Evolutionary conservation across 306 rosid genomes (phyloP).

Genomic region (Rosa persica): DNA sequence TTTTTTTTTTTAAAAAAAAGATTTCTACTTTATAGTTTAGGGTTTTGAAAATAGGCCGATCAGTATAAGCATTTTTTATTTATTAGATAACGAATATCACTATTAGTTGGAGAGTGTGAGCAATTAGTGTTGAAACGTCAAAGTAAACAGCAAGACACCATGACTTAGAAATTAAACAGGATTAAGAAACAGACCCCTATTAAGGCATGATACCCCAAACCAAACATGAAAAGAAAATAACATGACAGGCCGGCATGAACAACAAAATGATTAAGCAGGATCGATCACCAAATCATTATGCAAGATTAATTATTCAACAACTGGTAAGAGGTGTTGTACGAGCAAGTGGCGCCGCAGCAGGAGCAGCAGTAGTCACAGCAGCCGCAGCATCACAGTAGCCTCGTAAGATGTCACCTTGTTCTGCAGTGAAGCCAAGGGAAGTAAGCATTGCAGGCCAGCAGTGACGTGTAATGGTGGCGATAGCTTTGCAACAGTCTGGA

Average conservation of each 20-base stretch:
- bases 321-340: too few relatives aligned
- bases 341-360: constrained; percentile 19
- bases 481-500: constrained; percentile 37
- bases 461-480: constrained; percentile 34
- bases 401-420: constrained; percentile 31
- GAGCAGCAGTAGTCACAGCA: background rate
- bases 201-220: background rate
- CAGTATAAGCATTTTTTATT: too few relatives aligned
- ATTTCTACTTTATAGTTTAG: too few relatives aligned
- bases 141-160: background rate
- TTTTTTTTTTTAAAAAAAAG: too few relatives aligned
- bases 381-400: constrained; percentile 32
- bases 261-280: background rate
- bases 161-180: background rate
- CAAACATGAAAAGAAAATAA: background rate
- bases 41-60: too few relatives aligned
- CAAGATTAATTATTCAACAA: background rate
- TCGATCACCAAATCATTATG: background rate
- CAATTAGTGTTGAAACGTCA: background rate
- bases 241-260: background rate
- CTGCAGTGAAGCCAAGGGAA: constrained; percentile 33
- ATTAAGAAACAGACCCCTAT: background rate
- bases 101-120: too few relatives aligned
- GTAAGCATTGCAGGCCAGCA: constrained; percentile 51
- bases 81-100: too few relatives aligned